phyloP scores from a whole-genome alignment of 2,329 filamentous ascomycete genomes.

The Fusarium vanettenii region DNA sequence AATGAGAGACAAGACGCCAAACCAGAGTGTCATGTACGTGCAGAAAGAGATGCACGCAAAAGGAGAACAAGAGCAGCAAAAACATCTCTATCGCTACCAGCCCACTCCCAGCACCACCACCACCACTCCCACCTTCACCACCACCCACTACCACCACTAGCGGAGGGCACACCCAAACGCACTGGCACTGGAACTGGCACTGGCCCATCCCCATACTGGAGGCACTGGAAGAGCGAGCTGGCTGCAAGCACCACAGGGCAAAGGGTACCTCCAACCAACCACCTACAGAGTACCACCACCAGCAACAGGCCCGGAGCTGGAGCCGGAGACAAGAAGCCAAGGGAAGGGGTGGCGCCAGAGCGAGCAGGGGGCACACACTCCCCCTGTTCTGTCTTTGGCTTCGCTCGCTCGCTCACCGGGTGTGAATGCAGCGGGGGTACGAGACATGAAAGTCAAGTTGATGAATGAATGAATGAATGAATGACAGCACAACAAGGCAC shows the following conservation, averaged over 20 bases:
- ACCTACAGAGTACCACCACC: constrained; percentile 14
- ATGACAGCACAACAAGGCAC: constrained; percentile 19
- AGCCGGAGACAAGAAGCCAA: constrained; percentile 35
- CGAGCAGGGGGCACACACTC: constrained; percentile 9
- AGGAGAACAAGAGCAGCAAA: neutral
- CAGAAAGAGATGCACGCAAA: neutral
- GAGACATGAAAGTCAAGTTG: constrained; percentile 12
- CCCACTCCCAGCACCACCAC: constrained; percentile 17
- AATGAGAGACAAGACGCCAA: neutral
- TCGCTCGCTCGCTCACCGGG: neutral
- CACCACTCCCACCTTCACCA: neutral
- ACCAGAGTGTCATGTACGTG: neutral
- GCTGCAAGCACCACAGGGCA: constrained; percentile 6
- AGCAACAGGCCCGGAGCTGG: constrained; percentile 38
- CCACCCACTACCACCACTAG: constrained; percentile 1
- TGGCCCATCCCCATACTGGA: neutral
- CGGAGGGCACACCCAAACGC: constrained; percentile 27
- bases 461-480: neutral
- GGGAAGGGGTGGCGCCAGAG: constrained; percentile 35
- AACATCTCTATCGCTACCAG: neutral
- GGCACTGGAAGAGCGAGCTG: constrained; percentile 17
- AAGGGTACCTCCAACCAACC: neutral
- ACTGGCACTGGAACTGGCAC: constrained; percentile 4
- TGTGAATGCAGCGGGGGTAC: constrained; percentile 20
- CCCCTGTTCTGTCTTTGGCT: neutral